Evolutionary conservation across 352 stramenopile genomes (phyloP).

Genomic region (Phytophthora pini): DNA sequence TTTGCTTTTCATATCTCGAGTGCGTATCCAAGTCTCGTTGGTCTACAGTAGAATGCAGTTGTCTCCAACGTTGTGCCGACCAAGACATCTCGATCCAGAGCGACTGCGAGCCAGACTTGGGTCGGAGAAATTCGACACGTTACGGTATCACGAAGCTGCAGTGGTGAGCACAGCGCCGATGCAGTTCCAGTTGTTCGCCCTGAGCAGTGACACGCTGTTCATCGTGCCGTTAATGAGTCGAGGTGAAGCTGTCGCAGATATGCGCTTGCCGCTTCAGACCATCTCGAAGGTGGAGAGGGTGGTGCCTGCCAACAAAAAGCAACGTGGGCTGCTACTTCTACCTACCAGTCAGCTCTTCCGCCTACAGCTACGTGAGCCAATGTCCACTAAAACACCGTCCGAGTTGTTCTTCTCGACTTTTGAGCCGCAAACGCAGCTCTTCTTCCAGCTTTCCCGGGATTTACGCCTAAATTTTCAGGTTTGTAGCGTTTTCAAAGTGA

Average conservation of each 20-base stretch:
- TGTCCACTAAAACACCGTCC: slow-evolving; percentile 7
- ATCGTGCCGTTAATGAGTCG: slow-evolving; percentile 51
- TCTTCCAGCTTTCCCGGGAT: slow-evolving; percentile 54
- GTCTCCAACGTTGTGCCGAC: slow-evolving; percentile 60
- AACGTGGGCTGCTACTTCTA: slow-evolving; percentile 54
- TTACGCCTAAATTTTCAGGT: slow-evolving; percentile 59
- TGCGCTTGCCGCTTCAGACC: slow-evolving; percentile 30
- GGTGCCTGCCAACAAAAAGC: slow-evolving; percentile 43
- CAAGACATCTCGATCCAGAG: slow-evolving; percentile 64
- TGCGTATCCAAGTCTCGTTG: slow-evolving; percentile 10
- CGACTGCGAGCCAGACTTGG: slow-evolving; percentile 49
- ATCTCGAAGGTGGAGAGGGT: slow-evolving; percentile 47
- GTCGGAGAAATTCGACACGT: slow-evolving; percentile 35
- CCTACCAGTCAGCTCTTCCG: slow-evolving; percentile 58
- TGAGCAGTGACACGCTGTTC: slow-evolving; percentile 51
- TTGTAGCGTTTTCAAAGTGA: not conserved
- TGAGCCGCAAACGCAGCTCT: slow-evolving; percentile 62
- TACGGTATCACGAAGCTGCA: slow-evolving; percentile 68
- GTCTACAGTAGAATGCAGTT: slow-evolving; percentile 18
- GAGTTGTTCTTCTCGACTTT: slow-evolving; percentile 68
- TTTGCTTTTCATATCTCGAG: slow-evolving; percentile 29
- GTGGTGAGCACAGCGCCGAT: slow-evolving; percentile 38
- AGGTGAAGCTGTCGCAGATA: slow-evolving; percentile 21
- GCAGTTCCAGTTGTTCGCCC: slow-evolving; percentile 59
- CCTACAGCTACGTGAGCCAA: slow-evolving; percentile 31